A percentile compares a stretch with the other conserved stretches of the same genome.
Evolutionary conservation across 148 eudicot genomes (phyloP).

Genomic region (Chenopodium formosanum): DNA sequence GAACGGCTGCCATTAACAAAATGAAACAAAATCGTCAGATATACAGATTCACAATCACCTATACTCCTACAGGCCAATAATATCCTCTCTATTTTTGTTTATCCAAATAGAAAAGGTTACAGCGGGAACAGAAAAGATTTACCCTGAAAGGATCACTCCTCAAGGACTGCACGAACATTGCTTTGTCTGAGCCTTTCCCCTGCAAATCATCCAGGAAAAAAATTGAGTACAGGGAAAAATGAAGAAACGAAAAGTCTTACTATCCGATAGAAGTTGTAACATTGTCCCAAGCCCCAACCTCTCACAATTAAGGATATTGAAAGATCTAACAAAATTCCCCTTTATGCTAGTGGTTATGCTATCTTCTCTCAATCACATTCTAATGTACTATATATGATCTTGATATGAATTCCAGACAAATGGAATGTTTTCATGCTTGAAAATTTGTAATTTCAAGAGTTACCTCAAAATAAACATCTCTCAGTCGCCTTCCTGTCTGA

Average conservation of each 20-base stretch:
- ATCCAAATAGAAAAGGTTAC: not conserved
- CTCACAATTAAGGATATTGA: not conserved
- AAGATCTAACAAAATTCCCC: not conserved
- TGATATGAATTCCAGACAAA: not conserved
- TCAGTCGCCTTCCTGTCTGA: conserved; percentile 86
- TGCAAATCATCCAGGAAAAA: conserved; percentile 28
- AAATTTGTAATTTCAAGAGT: not conserved
- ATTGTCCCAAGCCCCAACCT: not conserved
- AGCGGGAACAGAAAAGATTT: conserved; percentile 18
- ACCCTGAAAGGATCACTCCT: conserved; percentile 95
- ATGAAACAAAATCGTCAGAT: not conserved
- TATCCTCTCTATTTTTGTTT: not conserved
- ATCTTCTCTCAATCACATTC: not conserved
- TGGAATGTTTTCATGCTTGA: not conserved
- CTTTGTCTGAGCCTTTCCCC: conserved; percentile 72
- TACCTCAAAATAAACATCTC: conserved; percentile 77
- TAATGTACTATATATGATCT: not conserved
- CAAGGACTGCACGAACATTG: conserved; percentile 91
- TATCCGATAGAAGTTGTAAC: not conserved
- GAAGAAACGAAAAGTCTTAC: not conserved
- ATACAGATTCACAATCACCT: not conserved
- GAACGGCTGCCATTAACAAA: conserved; percentile 49
- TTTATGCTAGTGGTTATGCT: too few relatives aligned
- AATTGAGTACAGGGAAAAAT: not conserved
- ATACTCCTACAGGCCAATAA: not conserved